These are phyloP conservation scores for Gyrodon lividus DNA, from an alignment of 768 basidiomycete species.

Conservation along the genomic window DNA sequence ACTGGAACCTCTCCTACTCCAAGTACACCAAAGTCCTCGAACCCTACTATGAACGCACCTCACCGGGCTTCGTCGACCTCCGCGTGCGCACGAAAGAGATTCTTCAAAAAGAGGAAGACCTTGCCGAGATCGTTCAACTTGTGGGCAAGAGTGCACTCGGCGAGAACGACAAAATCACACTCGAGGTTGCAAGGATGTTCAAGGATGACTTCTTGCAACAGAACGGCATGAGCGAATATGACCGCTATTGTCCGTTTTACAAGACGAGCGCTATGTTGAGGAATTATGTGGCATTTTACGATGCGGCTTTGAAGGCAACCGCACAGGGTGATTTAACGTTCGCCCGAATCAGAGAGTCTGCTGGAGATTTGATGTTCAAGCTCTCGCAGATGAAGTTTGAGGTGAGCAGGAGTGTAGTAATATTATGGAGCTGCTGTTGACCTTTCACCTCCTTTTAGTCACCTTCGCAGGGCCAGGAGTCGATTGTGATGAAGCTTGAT, in stretches of 20 bases:
- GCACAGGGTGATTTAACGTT: constrained; percentile 82
- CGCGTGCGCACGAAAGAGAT: constrained; percentile 95
- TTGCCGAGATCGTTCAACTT: constrained; percentile 99
- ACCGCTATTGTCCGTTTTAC: constrained; percentile 98
- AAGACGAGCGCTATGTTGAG: constrained; percentile 96
- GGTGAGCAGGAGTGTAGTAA: constrained; percentile 44
- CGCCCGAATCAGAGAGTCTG: constrained; percentile 80
- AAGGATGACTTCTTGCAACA: constrained; percentile 98
- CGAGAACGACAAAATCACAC: constrained; percentile 96
- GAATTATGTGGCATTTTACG: constrained; percentile 93
- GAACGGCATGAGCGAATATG: constrained; percentile 98
- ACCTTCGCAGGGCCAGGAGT: constrained; percentile 87
- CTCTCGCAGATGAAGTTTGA: constrained; percentile 99
- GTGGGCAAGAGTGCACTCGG: constrained; percentile 98
- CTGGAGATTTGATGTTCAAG: constrained; percentile 89
- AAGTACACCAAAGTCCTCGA: constrained; percentile 96
- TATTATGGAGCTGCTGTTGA: constrained; percentile 8
- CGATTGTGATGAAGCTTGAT: constrained; percentile 80
- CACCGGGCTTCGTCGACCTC: constrained; percentile 93
- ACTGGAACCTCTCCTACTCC: constrained; percentile 99
- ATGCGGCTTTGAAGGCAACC: constrained; percentile 84
- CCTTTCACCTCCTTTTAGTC: constrained; percentile 47
- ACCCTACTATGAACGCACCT: constrained; percentile 84
- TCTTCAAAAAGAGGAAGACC: constrained; percentile 96
- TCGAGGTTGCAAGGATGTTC: constrained; percentile 95